phyloP scores from a whole-genome alignment of 2,329 filamentous ascomycete genomes.

The Parastagonospora avenae region DNA sequence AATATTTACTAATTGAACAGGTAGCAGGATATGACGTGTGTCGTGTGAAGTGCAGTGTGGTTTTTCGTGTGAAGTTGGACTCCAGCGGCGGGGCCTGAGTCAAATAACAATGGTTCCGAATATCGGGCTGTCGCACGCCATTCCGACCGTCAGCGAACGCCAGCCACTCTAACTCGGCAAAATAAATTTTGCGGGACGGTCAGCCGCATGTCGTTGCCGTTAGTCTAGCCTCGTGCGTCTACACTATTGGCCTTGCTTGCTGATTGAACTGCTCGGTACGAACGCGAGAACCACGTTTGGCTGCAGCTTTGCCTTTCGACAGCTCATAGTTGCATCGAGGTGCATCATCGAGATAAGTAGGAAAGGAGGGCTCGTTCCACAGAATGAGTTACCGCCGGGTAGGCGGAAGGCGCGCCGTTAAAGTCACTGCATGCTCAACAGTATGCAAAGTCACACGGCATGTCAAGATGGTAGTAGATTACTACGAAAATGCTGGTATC shows the following conservation, averaged over 20 bases:
- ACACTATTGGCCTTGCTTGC: not conserved
- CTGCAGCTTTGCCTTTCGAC: constrained; percentile 4
- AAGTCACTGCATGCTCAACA: too few species aligned
- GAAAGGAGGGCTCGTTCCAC: not conserved
- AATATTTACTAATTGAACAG: not conserved
- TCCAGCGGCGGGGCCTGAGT: constrained; percentile 20
- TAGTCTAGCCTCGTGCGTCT: not conserved
- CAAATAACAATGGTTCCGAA: constrained; percentile 12
- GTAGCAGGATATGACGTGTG: constrained; percentile 10
- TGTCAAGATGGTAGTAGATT: not conserved
- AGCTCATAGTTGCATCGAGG: constrained; percentile 4
- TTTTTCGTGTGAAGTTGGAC: constrained; percentile 2
- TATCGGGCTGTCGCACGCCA: constrained; percentile 1
- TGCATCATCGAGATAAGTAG: not conserved
- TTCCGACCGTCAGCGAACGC: not conserved
- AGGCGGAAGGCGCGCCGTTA: too few species aligned
- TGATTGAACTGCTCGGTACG: too few species aligned
- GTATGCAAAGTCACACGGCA: too few species aligned
- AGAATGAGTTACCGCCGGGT: not conserved
- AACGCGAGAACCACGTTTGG: not conserved
- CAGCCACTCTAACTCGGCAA: constrained; percentile 1
- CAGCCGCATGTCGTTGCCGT: not conserved
- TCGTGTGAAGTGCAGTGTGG: constrained; percentile 4
- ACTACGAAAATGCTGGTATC: not conserved
- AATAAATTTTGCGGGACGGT: constrained; percentile 6